Evolutionary conservation across 2,329 filamentous ascomycete genomes (phyloP), one percentile per base, ranked within the genome.

Genomic region (Aspergillus proliferans): DNA sequence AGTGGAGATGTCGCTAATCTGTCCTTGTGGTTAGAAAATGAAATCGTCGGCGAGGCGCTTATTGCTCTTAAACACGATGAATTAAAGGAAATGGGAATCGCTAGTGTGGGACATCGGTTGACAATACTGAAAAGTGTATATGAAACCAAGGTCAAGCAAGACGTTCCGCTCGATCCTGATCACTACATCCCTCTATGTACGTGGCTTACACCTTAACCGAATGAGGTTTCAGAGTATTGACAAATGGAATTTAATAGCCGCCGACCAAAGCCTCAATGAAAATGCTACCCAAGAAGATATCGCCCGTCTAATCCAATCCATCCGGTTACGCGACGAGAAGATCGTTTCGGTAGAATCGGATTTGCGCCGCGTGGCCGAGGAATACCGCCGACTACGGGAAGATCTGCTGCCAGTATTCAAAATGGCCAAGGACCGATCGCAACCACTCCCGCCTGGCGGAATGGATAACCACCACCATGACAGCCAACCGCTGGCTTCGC

Each of bases 61-160:
- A 83, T 95, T 49, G 88, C 88, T 38, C 75, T 98, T 55, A 86
- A 87, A 55, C 93, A 97, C 66, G 88, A 95, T 49, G 92, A 97
- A 66, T 76, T 98, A 60, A 95, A 94, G 71, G 89, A 94, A 65
- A 92, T 97, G 84, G 91, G 91, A 43, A 87, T 98, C 56, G 77
- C 78, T 54, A 97, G 92, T 71, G 89, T 96, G 43, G 93, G 93
- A 38, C 93, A 98, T 73, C 85, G 93, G 52, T 77, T 98, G 61
- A 95, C 90, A 19, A 94, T 98, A 50, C 79, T 98, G 50, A 97
- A 96, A 74, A 91, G 85, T 61, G 90, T 97, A 47, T 97, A 96
- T 72, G 91, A 97, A 64, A 85, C 93, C 64, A 98, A 98, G 74
- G 86, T 92, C 68, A 89, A 89, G 56, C 91, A 96, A 64, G 90